These are phyloP conservation scores for Trichoderma sp. DNA, from an alignment of 2,329 filamentous ascomycete species.

Conservation along the genomic window DNA sequence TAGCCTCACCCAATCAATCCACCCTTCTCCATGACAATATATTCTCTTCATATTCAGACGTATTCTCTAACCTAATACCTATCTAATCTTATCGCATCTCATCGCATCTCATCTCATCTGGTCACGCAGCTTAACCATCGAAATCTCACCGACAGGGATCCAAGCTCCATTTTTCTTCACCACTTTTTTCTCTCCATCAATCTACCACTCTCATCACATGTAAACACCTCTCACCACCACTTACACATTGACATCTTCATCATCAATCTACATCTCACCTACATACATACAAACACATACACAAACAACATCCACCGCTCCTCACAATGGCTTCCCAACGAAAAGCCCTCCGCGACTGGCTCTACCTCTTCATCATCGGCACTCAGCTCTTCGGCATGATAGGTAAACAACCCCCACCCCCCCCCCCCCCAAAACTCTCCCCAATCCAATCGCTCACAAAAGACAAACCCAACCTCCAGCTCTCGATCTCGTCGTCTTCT, in stretches of 20 bases:
- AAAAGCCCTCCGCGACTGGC: slow-evolving; percentile 28
- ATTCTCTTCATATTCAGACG: not conserved
- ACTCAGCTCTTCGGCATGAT: slow-evolving; percentile 38
- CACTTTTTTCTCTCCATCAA: not conserved
- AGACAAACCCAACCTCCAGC: slow-evolving; percentile 34
- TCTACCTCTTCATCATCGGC: slow-evolving; percentile 35
- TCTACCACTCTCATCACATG: not conserved
- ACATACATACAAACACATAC: too few relatives aligned
- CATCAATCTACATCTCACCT: not conserved
- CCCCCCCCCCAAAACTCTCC: too few relatives aligned
- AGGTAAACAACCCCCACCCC: slow-evolving; percentile 25
- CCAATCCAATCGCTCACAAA: not conserved
- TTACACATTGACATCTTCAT: not conserved
- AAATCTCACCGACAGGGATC: not conserved
- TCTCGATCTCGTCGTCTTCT: slow-evolving; percentile 53
- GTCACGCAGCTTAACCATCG: not conserved
- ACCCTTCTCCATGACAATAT: not conserved
- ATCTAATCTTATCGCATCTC: not conserved
- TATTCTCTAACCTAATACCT: not conserved
- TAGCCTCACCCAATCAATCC: not conserved
- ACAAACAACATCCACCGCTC: not conserved
- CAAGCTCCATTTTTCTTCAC: not conserved
- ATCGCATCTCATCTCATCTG: not conserved
- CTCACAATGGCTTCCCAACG: slow-evolving; percentile 7
- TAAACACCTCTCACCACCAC: not conserved